phyloP scores from a whole-genome alignment of 225 moss, liverwort and hornwort genomes.

The Climacium dendroides region DNA sequence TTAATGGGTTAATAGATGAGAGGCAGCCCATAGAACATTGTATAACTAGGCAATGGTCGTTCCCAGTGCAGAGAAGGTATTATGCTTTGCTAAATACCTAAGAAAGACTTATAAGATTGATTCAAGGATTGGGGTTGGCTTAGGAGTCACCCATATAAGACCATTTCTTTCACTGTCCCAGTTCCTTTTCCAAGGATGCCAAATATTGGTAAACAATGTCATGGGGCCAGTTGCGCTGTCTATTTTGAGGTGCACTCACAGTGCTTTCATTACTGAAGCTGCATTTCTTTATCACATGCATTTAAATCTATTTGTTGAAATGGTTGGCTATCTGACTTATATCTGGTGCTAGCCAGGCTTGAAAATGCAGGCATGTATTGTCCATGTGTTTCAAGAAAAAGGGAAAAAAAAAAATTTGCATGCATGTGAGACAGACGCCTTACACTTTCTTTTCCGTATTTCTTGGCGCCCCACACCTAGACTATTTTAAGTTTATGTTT shows the following conservation, averaged over 20 bases:
- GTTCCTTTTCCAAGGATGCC: not conserved
- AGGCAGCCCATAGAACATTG: no score
- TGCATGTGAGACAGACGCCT: not conserved
- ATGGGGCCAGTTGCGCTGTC: no score
- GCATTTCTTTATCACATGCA: not conserved
- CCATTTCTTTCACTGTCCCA: not conserved
- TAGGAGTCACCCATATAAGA: no score
- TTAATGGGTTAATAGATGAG: not conserved
- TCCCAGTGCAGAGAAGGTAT: rapidly evolving
- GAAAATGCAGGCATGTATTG: no score
- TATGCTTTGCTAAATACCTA: not conserved
- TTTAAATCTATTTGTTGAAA: not conserved
- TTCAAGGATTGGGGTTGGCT: not conserved
- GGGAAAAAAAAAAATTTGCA: no score
- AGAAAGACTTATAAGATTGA: not conserved
- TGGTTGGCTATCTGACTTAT: no score
- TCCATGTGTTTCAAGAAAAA: no score
- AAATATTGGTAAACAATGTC: not conserved
- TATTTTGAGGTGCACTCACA: not conserved
- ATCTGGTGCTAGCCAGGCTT: not conserved
- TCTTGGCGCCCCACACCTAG: not conserved
- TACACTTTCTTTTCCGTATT: not conserved
- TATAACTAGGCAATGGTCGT: not conserved
- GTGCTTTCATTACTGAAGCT: no score
- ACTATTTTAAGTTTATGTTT: not conserved